Percentiles rank a stretch among this genome's conserved stretches.
phyloP scores from a whole-genome alignment of 208 protist genomes.

The Leishmania mexicana region DNA sequence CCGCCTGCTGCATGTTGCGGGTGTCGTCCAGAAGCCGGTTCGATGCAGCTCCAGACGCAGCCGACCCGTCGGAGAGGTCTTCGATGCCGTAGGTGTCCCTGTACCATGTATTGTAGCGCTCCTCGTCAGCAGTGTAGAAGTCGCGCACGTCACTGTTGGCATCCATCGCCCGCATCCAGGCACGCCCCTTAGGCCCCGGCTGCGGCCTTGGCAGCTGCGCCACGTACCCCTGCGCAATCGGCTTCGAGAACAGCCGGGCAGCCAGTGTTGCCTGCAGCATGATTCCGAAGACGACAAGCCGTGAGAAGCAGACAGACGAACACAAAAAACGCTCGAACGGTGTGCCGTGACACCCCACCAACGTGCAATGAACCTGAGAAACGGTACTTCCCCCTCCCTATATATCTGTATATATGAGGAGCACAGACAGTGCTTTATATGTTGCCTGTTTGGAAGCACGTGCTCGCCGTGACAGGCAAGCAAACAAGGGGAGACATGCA shows the following conservation, averaged over 20 bases:
- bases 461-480: not conserved
- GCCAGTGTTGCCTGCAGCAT: conserved; percentile 37
- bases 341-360: not conserved
- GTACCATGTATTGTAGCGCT: conserved; percentile 84
- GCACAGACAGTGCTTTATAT: not conserved
- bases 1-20: conserved; percentile 44
- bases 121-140: conserved; percentile 55
- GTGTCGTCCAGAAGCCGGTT: conserved; percentile 61
- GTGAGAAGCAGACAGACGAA: not conserved
- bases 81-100: conserved; percentile 70
- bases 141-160: conserved; percentile 64
- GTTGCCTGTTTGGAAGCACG: not conserved
- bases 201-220: conserved; percentile 52
- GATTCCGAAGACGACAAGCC: not conserved
- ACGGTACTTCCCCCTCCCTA: no score
- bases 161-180: conserved; percentile 63
- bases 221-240: conserved; percentile 78
- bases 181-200: conserved; percentile 29
- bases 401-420: not conserved
- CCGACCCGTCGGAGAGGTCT: conserved; percentile 64
- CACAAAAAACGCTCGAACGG: not conserved
- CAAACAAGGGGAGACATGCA: not conserved
- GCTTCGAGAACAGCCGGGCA: conserved; percentile 70
- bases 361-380: not conserved
- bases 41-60: conserved; percentile 65